Conservation (phyloP, 768 basidiomycete species). For the Tricholoma saponaceum region DNA sequence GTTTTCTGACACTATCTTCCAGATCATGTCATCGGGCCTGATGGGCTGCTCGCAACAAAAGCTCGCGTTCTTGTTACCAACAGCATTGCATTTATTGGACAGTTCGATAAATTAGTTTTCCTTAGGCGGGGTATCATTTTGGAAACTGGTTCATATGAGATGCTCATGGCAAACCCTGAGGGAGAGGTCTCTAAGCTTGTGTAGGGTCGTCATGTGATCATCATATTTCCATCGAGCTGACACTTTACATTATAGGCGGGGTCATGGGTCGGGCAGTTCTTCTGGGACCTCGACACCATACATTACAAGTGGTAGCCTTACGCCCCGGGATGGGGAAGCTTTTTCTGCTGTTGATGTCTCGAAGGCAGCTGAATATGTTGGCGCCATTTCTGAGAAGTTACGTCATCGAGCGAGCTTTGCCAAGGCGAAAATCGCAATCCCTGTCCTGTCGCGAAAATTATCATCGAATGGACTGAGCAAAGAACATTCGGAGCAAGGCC, state of each 20-base stretch:
- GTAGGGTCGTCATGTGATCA: constrained; percentile 36
- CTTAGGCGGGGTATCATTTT: constrained; percentile 80
- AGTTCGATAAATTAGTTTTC: constrained; percentile 73
- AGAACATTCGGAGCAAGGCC: constrained; percentile 78
- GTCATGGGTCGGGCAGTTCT: constrained; percentile 41
- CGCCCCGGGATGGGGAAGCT: constrained; percentile 24
- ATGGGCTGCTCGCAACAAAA: constrained; percentile 77
- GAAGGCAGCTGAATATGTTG: constrained; percentile 21
- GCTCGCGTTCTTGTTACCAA: constrained; percentile 87
- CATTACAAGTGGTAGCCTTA: constrained; percentile 29
- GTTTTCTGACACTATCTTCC: not conserved
- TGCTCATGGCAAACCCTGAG: constrained; percentile 54
- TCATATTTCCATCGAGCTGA: not conserved
- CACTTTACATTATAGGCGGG: constrained; percentile 13
- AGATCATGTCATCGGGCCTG: constrained; percentile 86
- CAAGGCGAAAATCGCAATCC: constrained; percentile 47
- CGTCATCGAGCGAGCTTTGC: constrained; percentile 53
- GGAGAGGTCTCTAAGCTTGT: constrained; percentile 73
- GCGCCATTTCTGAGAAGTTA: constrained; percentile 51
- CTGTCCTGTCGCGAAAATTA: constrained; percentile 33
- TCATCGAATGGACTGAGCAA: constrained; percentile 48
- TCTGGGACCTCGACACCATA: constrained; percentile 55
- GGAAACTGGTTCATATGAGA: constrained; percentile 65
- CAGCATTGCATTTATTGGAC: constrained; percentile 74
- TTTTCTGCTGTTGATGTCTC: constrained; percentile 17